Percentiles rank a stretch among this genome's conserved stretches.
Evolutionary conservation across 2,329 filamentous ascomycete species (phyloP).

Genomic region (Aspergillus sojae): DNA sequence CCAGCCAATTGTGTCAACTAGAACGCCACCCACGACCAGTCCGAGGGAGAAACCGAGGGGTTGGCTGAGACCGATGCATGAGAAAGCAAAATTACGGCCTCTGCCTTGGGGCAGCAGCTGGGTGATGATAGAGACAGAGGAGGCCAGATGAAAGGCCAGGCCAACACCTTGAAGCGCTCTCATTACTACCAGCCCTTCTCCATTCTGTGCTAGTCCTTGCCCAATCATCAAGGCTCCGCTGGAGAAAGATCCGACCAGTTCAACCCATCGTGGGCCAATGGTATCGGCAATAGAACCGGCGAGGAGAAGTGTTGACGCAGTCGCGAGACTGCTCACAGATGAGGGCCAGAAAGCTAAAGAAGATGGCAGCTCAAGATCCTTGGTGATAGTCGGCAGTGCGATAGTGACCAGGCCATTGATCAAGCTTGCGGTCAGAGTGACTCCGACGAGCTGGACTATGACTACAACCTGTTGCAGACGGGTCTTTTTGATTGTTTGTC

Average conservation of each 20-base stretch:
- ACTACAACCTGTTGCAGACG: constrained; percentile 16
- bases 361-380: constrained; percentile 33
- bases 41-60: constrained; percentile 57
- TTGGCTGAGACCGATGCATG: constrained; percentile 53
- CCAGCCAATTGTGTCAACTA: constrained; percentile 55
- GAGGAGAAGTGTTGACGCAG: constrained; percentile 46
- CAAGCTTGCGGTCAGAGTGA: constrained; percentile 31
- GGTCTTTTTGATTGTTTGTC: neutral
- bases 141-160: constrained; percentile 52
- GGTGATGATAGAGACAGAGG: constrained; percentile 54
- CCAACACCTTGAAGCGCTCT: constrained; percentile 51
- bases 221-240: constrained; percentile 49
- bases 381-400: constrained; percentile 46
- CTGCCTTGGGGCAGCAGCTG: constrained; percentile 50
- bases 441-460: constrained; percentile 18
- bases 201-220: constrained; percentile 45
- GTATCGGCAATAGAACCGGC: constrained; percentile 56
- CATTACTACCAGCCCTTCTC: constrained; percentile 51
- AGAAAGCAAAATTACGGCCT: constrained; percentile 55
- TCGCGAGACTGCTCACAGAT: constrained; percentile 35
- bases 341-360: constrained; percentile 30
- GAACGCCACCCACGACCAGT: constrained; percentile 46
- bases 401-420: constrained; percentile 47
- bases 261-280: constrained; percentile 51
- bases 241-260: constrained; percentile 50